Evolutionary conservation across 2,329 filamentous ascomycete species (phyloP), one percentile per base, ranked within the genome.

Genomic region (Teratosphaeria epicoccoides): DNA sequence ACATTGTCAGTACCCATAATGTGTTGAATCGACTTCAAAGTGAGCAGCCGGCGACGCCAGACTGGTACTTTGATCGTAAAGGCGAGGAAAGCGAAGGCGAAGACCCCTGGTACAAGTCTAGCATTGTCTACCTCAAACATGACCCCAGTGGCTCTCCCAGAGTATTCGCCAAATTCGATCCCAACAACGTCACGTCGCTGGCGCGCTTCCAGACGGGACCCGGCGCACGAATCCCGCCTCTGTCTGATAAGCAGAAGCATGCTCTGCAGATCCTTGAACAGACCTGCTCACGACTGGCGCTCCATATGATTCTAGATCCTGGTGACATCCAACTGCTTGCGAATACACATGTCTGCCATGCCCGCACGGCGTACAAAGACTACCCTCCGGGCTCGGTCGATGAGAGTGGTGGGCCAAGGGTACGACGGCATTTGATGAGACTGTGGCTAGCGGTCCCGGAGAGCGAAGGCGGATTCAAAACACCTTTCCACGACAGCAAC

Each of bases 61-160:
- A 88, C 57, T 95, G 88, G 88, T 93, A 94, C 72, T 91, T 94
- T 67, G 88, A 95, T 70, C 84, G 88, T 50, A 95, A 95, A 73
- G 88, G 88, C 10, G 88, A 95, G 73, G 81, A 80, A 1, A 86
- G 82, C 22, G 71, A 75, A 12, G 88, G 87, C 11, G 77, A 94
- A 68, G 80, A 90, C 50, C 62, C 58, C n/a, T 66, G 59, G 43
- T 46, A 60, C 55, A 50, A 48, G 52, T 25, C 59, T 56, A 37
- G 52, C 57, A 80, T 95, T 17, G 80, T 93, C 60, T 94, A 89
- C 67, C 73, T 89, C 3, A 88, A 94, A 72, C 80, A 78, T 4
- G 80, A 77, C 6, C 77, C 79, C 6, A 76, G 82, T 60, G 77
- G 77, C 28, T 14, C 23, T 11, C 48, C 48, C n/a, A 74, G 86